A percentile compares a stretch with the other conserved stretches of the same genome.
Evolutionary conservation across 2,329 filamentous ascomycete genomes (phyloP).

Genomic region (Xylaria sp.): DNA sequence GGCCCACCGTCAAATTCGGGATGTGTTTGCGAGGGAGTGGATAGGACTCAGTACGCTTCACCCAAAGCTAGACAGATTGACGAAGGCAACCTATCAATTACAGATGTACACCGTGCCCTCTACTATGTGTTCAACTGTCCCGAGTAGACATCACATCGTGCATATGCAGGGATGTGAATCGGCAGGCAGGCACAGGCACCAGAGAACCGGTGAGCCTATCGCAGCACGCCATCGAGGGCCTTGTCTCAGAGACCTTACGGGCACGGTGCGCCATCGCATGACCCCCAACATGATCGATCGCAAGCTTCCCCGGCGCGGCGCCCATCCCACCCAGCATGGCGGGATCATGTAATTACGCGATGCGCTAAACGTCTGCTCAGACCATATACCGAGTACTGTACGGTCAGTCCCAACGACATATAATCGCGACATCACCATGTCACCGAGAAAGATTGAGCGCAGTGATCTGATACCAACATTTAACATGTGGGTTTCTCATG

Average conservation of each 20-base stretch:
- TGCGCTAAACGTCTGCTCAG: constrained; percentile 5
- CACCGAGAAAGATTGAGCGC: constrained; percentile 1
- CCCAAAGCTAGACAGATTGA: neutral
- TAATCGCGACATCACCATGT: neutral
- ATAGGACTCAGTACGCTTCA: neutral
- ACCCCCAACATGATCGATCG: constrained; percentile 34
- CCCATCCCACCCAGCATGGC: constrained; percentile 28
- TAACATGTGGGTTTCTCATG: neutral
- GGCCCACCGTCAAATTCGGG: neutral
- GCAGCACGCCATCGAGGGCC: constrained; percentile 17
- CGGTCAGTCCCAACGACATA: neutral
- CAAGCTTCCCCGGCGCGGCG: constrained; percentile 29
- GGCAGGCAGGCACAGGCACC: constrained; percentile 30
- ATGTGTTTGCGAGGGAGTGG: neutral
- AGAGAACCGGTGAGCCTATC: constrained; percentile 24
- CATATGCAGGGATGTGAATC: constrained; percentile 33
- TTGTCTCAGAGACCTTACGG: constrained; percentile 3
- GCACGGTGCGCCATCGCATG: constrained; percentile 28
- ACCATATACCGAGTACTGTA: neutral
- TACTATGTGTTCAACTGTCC: neutral
- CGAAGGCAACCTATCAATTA: neutral
- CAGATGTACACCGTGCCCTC: constrained; percentile 12
- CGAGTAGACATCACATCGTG: constrained; percentile 20
- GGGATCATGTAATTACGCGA: constrained; percentile 22
- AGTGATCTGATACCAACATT: neutral